These are phyloP conservation scores for Zopfochytrium polystomum DNA, from an alignment of 371 early-diverging fungal species.

Conservation along the genomic window DNA sequence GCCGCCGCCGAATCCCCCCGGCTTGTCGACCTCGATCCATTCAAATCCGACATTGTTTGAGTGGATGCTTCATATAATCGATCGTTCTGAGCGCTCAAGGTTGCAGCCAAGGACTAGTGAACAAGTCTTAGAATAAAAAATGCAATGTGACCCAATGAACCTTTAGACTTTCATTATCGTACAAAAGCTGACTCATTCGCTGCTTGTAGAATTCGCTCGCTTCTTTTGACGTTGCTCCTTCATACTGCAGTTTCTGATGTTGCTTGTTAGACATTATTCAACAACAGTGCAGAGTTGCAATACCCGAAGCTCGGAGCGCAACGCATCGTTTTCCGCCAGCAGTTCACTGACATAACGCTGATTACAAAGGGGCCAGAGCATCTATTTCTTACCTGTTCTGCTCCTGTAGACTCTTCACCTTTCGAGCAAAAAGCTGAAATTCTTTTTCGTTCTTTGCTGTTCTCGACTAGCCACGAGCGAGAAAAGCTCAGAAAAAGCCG, in stretches of 20 bases:
- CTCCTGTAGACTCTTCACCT: slow-evolving; percentile 24
- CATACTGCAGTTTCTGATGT: slow-evolving; percentile 24
- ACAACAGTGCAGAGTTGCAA: not conserved
- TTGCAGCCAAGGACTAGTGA: not conserved
- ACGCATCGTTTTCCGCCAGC: slow-evolving; percentile 19
- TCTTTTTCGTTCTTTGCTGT: slow-evolving; percentile 25
- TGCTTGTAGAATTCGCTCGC: slow-evolving; percentile 16
- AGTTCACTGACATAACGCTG: slow-evolving; percentile 2
- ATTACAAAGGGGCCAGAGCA: not conserved
- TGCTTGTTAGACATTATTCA: not conserved
- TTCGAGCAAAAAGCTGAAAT: slow-evolving; percentile 26
- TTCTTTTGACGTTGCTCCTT: slow-evolving; percentile 14
- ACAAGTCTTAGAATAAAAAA: not conserved
- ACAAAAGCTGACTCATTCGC: slow-evolving; percentile 18
- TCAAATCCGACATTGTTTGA: not conserved
- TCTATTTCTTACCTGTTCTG: slow-evolving; percentile 2
- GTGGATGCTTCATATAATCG: not conserved
- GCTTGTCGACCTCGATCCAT: no score
- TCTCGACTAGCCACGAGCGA: slow-evolving; percentile 13
- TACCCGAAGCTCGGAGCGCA: slow-evolving; percentile 23
- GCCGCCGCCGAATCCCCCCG: no score
- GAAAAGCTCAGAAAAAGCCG: not conserved
- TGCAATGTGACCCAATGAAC: no score
- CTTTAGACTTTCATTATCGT: slow-evolving; percentile 26
- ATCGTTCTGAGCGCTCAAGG: not conserved